These are phyloP conservation scores for Pisolithus thermaeus DNA, from an alignment of 1,284 basidiomycete genomes.

Conservation along the genomic window DNA sequence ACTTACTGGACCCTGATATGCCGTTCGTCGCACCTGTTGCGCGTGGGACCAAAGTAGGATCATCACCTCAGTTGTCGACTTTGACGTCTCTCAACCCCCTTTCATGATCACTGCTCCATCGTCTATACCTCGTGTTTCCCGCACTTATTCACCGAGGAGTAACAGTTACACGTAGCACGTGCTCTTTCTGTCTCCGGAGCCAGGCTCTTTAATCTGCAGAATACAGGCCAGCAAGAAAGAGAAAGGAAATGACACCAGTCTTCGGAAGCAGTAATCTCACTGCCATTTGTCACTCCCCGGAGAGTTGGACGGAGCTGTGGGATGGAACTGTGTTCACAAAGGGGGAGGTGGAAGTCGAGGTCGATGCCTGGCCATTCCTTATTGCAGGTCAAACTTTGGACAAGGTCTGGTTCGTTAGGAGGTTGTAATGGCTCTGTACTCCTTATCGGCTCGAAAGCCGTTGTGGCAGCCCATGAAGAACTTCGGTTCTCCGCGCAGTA, in stretches of 20 bases:
- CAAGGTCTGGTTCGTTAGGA: conserved; percentile 18
- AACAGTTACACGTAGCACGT: conserved; percentile 27
- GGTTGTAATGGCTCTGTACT: conserved; percentile 10
- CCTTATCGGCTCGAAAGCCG: too few species aligned
- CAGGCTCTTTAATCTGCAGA: conserved; percentile 29
- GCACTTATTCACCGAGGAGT: conserved; percentile 30
- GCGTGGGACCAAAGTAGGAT: conserved; percentile 1
- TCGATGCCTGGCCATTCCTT: background rate
- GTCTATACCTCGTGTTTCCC: conserved; percentile 23
- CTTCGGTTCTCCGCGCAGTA: too few species aligned
- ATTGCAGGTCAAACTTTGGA: too few species aligned
- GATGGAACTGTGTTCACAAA: background rate
- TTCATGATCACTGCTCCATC: too few species aligned
- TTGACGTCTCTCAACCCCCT: too few species aligned
- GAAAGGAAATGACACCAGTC: background rate
- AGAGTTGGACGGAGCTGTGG: background rate
- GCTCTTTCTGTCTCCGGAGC: conserved; percentile 22
- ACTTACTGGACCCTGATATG: conserved; percentile 3
- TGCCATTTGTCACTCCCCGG: background rate
- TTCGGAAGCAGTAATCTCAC: background rate
- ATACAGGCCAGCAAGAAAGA: conserved; percentile 12
- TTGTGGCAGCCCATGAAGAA: too few species aligned
- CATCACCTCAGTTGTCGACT: conserved; percentile 18
- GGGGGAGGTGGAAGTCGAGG: background rate
- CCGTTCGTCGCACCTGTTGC: conserved; percentile 17